phyloP scores from a whole-genome alignment of 441 rosid species.

The Gossypium laxum region DNA sequence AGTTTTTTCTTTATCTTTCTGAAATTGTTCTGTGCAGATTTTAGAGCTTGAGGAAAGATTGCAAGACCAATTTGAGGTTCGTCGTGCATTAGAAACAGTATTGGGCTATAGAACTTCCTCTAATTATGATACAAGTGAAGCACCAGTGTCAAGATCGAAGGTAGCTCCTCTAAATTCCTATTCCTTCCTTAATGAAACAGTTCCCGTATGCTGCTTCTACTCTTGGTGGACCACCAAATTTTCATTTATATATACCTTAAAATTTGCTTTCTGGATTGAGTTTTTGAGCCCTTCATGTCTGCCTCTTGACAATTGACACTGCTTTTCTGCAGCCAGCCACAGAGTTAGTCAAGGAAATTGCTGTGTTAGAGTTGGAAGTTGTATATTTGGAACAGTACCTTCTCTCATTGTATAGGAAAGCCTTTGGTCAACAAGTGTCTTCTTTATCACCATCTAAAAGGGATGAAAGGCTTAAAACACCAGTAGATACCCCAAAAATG shows the following conservation, averaged over 20 bases:
- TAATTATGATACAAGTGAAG: constrained; percentile 24
- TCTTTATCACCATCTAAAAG: constrained; percentile 37
- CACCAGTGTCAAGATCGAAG: constrained; percentile 42
- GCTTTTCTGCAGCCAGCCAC: constrained; percentile 50
- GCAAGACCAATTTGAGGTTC: constrained; percentile 69
- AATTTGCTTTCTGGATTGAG: constrained; percentile 5
- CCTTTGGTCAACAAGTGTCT: constrained; percentile 60
- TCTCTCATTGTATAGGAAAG: constrained; percentile 70
- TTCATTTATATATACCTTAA: constrained; percentile 6
- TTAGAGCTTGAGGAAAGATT: constrained; percentile 71
- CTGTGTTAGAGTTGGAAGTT: constrained; percentile 81
- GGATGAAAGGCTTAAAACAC: constrained; percentile 33
- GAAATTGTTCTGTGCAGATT: constrained; percentile 39
- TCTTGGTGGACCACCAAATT: not conserved
- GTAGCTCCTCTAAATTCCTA: constrained; percentile 25
- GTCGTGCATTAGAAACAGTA: constrained; percentile 64
- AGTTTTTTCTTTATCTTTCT: not conserved
- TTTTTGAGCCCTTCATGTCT: constrained; percentile 1
- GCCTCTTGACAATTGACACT: constrained; percentile 4
- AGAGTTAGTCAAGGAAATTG: constrained; percentile 73
- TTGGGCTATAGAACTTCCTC: constrained; percentile 49
- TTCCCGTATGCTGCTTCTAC: not conserved
- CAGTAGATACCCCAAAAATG: constrained; percentile 35
- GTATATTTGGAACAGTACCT: constrained; percentile 78
- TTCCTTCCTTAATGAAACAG: not conserved